Base-by-base conservation (phyloP, 495 filamentous ascomycete genomes). In the Parmelia sp. region DNA sequence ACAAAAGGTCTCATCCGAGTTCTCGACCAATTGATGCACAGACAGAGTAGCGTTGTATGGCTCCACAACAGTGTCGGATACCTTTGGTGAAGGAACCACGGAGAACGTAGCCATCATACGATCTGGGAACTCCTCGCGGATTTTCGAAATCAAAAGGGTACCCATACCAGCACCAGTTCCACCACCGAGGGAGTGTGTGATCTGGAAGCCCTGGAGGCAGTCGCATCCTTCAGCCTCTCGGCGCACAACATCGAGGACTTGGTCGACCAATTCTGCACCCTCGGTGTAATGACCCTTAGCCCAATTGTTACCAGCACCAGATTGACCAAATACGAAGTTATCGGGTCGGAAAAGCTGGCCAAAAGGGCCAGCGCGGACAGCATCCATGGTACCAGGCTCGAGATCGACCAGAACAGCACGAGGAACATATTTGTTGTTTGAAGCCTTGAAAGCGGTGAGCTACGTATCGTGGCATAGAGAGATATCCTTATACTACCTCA, bases 31-130 rank as follows among this genome's bases (percentile, higher is more conserved):
- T 85, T 99, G 94, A 83, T 99, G 94, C 67, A 99, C 85, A 73
- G 94, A 99, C 68, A 99, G 89, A 72, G 94, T 99, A 73, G 94
- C 94, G 80, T 99, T 99, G 87, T 99, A 99, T 66, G 94, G 94
- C 84, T 99, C 94, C 76, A 99, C 94, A 72, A 99, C 94, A 77
- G 94, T 99, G 76, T 99, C 94, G 67, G 95, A 97, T 71, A 99
- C 94, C 88, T 97, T 99, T 74, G 94, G 94, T n/a, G 94, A 97
- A 68, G 94, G 94, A 58, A 99, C 87, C 73, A 99, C 94, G 74
- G 94, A 99, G 89, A 97, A 99, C 68, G 94, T 99, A 70, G 94
- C 94, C 94, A 99, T 99, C 94, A 99, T 99, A 74, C 94, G 92
- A 83, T 99, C 94, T 74, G 94, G 94, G 84, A 99, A 99, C 82